Base-by-base conservation (phyloP, 768 basidiomycete species). In the Coprinellus micaceus region DNA sequence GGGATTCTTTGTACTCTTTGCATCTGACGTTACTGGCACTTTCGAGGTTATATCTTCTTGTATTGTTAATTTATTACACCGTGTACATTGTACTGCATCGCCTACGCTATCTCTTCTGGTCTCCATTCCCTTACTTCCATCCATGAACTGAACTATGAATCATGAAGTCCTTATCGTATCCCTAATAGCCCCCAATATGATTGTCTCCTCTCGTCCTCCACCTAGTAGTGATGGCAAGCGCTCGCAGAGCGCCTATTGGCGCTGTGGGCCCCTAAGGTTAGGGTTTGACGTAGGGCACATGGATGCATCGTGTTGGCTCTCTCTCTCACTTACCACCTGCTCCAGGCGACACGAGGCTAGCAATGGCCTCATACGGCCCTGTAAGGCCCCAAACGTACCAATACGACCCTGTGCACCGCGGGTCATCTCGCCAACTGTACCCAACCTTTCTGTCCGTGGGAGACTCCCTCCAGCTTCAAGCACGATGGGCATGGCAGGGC, bases 371-470 rank as follows among this genome's bases (percentile, higher is more conserved):
- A 39, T 50, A 56, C 21, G 28, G 17, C 10, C 36, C 47, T 21
- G 10, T n/a, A 3, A 33, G 19, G 44, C 52, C 57, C 21, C 26
- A 54, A 47, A 19, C 29, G 12, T 54, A 68, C n/a, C 70, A 63
- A 10, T 71, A 69, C 29, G 71, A 69, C 65, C 56, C 33, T 44
- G 58, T 56, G 12, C 57, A 48, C 41, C 55, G 60, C 53, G 46
- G 60, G 15, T 71, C 77, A 3, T 72, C 86, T 19, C 75, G 86
- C 36, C 67, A 78, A 2, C 68, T 77, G 2, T 92, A 91, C 69
- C 89, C 91, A 0, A 67, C 75, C 12, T 92, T 91, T 68, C 76
- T 91, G 6, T 78, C 89, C 1, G 59, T 87, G 3, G 76, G 75
- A 13, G 81, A 88, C 24, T 84, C 89, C 0, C 64, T 82, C 17